A percentile compares a stretch with the other conserved stretches of the same genome.
Conservation (phyloP, 345 rosid species). For the Aethionema arabicum region DNA sequence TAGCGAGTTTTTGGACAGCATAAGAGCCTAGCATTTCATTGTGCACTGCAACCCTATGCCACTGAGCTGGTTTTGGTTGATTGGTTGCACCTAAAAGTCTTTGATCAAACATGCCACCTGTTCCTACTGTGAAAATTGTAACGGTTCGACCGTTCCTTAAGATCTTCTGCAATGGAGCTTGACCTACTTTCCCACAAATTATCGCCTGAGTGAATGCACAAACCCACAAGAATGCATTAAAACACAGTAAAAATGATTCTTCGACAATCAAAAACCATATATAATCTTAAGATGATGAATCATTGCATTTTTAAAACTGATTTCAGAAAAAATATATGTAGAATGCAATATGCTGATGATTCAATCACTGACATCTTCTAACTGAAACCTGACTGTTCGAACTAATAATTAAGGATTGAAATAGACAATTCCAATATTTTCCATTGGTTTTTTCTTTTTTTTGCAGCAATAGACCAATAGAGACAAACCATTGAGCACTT, state of each 20-base stretch:
- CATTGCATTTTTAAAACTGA: background rate
- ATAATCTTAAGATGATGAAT: background rate
- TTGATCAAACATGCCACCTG: slow-evolving; percentile 93
- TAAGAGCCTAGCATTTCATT: slow-evolving; percentile 71
- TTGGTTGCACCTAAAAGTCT: slow-evolving; percentile 52
- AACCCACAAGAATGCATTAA: background rate
- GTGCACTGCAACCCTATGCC: slow-evolving; percentile 98
- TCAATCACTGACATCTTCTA: background rate
- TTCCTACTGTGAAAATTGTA: slow-evolving; percentile 91
- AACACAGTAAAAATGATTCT: background rate
- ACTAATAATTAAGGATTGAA: no score
- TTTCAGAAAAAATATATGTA: no score
- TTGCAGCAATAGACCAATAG: background rate
- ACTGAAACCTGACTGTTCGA: no score
- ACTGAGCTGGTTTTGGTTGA: slow-evolving; percentile 81
- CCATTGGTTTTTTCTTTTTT: background rate
- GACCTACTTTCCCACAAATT: slow-evolving; percentile 88
- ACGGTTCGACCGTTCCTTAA: slow-evolving; percentile 83
- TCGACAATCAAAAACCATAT: slow-evolving; percentile 6
- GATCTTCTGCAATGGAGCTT: slow-evolving; percentile 86
- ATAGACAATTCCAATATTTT: background rate
- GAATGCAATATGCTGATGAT: no score
- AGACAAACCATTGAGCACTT: background rate
- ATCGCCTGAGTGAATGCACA: slow-evolving; percentile 56
- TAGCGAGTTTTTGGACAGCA: slow-evolving; percentile 76